Evolutionary conservation across 371 early-diverging fungal species (phyloP), one percentile per base, ranked within the genome.

Genomic region (Mortierella sp.): DNA sequence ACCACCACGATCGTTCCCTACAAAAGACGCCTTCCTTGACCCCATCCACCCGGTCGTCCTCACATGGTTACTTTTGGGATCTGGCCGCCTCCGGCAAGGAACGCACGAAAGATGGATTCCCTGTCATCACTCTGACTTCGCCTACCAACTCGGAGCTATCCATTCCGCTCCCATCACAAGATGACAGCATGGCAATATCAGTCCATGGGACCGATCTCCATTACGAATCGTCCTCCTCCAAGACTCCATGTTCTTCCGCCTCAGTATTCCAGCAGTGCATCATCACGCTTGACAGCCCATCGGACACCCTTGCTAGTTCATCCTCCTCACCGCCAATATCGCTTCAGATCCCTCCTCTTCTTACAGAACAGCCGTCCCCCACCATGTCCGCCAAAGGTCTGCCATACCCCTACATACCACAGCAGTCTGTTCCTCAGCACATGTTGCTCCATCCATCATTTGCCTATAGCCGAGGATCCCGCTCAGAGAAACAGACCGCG

Each of bases 61-160:
- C 55, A 0, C 31, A 54, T 12, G 61, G 47, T 21, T 57, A 61
- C 28, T 53, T 38, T 45, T 61, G 62, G 62, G 61, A 61, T 27
- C 28, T 19, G 1, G 31, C 52, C 23, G 31, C 41, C 14, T 30
- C 31, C 21, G 42, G 50, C 14, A 60, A 72, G 51, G 64, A 63
- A 21, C 55, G 48, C 26, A 26, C 48, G 26, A 56, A 58, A 23
- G 58, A 58, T 31, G 67, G 58, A 13, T 72, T 56, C 26, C 72
- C 72, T 18, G 51, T 72, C 49, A 72, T 72, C 54, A 72, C 62
- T 7, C 28, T 72, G 18, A 72, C 72, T 34, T 72, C 72, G 49
- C 72, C 72, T 31, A 71, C 71, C 38, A 60, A 64, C 51, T 72
- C 72, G 0, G 72, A 72, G 16, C 13, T 43, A 18, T 72, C 72